Evolutionary conservation across 1,284 basidiomycete genomes (phyloP).

Genomic region (Ceratobasidium sp.): DNA sequence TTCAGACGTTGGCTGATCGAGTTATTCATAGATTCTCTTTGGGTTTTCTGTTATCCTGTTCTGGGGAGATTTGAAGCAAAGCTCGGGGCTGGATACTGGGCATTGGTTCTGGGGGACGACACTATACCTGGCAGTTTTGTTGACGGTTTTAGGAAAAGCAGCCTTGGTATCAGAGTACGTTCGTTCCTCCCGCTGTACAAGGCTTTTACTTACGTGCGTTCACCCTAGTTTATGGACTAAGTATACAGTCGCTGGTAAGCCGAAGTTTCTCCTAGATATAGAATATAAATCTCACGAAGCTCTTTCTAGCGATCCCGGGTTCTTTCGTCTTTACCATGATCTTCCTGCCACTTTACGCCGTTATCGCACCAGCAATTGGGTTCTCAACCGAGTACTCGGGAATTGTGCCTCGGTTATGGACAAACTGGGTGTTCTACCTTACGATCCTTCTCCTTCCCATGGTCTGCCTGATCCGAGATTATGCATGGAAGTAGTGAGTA

Average conservation of each 20-base stretch:
- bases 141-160: slow-evolving; percentile 97
- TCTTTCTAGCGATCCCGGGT: slow-evolving; percentile 84
- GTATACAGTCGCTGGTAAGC: slow-evolving; percentile 89
- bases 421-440: slow-evolving; percentile 90
- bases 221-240: slow-evolving; percentile 93
- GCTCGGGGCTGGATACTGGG: slow-evolving; percentile 85
- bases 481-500: slow-evolving; percentile 93
- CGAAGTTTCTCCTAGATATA: background rate
- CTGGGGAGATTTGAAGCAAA: slow-evolving; percentile 89
- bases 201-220: slow-evolving; percentile 46
- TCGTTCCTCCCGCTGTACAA: slow-evolving; percentile 1
- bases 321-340: slow-evolving; percentile 96
- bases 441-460: slow-evolving; percentile 89
- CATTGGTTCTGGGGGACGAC: slow-evolving; percentile 99
- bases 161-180: slow-evolving; percentile 96
- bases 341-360: slow-evolving; percentile 91
- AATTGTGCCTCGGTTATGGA: slow-evolving; percentile 91
- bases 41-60: slow-evolving; percentile 91
- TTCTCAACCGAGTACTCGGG: slow-evolving; percentile 92
- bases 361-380: slow-evolving; percentile 86
- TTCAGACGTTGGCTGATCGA: background rate
- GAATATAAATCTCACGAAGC: slow-evolving; percentile 3
- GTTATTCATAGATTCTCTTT: slow-evolving; percentile 76
- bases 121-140: slow-evolving; percentile 90
- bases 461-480: slow-evolving; percentile 90